Evolutionary conservation across 345 rosid genomes (phyloP), one percentile per base, ranked within the genome.

Genomic region (Rhodomyrtus tomentosa): DNA sequence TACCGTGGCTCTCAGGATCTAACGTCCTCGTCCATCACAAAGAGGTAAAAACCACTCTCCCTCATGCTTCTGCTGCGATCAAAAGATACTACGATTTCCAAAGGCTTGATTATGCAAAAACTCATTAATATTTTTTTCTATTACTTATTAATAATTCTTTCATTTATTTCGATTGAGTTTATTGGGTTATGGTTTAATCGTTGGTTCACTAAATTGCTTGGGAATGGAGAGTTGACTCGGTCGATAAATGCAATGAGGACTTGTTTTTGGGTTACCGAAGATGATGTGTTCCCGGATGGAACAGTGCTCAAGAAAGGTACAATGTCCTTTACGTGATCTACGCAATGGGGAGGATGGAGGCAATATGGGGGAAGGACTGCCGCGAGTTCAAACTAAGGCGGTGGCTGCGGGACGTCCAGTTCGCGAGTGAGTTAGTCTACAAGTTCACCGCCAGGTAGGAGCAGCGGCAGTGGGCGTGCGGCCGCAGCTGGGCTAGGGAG

Each of bases 281-380:
- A 95, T 55, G 98, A 95, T n/a, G 85, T 87, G 27, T 94, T 95
- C 81, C 99, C 99, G 2, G 96, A 97, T 87, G 99, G 99, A 42
- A 94, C 98, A 1, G 88, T 88, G 3, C n/a, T 95, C 51, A 95
- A 93, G 88, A 95, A 90, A 88, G 98, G 99, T 80, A 94, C 98
- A 97, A 97, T 40, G 96, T 97, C 22, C 85, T 97, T 4, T 97
- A 97, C 82, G 98, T 96, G 45, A 93, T 95, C 18, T 95, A 97
- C 62, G 88, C 99, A 83, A 97, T 97, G 99, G 99, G 96, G 83
- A 88, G 99, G 83, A 95, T 95, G 96, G 98, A 95, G 86, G 92
- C 93, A 21, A 92, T 97, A 80, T 97, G 98, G 99, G 99, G 99
- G 50, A 92, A 90, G 62, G 96, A 97, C 88, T 94, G 98, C 88